These are phyloP conservation scores for Rubia yunnanensis DNA, from an alignment of 257 asterid genomes.

Conservation along the genomic window DNA sequence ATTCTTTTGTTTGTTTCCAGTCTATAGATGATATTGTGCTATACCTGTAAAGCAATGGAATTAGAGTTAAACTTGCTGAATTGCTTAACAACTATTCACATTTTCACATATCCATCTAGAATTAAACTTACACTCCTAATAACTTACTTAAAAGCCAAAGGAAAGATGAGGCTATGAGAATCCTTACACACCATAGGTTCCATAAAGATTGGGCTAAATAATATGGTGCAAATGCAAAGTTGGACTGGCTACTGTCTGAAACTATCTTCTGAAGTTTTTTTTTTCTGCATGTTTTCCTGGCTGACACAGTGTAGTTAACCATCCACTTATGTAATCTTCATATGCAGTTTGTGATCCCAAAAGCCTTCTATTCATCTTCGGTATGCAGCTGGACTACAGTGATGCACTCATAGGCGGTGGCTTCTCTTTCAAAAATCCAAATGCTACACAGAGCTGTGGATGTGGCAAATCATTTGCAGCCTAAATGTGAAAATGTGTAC, in stretches of 20 bases:
- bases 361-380: constrained; percentile 74
- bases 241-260: neutral
- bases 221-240: neutral
- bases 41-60: neutral
- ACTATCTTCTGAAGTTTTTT: neutral
- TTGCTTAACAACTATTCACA: neutral
- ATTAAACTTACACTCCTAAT: neutral
- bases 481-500: constrained; percentile 42
- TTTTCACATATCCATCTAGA: neutral
- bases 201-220: neutral
- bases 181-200: neutral
- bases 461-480: constrained; percentile 91
- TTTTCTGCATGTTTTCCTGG: neutral
- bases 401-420: constrained; percentile 98
- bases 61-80: neutral
- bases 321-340: neutral
- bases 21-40: neutral
- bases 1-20: neutral
- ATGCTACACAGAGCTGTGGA: constrained; percentile 89
- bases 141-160: neutral
- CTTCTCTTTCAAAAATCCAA: constrained; percentile 83
- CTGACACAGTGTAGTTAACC: neutral
- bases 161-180: neutral
- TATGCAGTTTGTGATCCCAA: constrained; percentile 89
- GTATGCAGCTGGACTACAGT: constrained; percentile 90